A percentile compares a stretch with the other conserved stretches of the same genome.
These are phyloP conservation scores for Fusarium pseudoanthophilum DNA, from an alignment of 2,329 filamentous ascomycete genomes.

Conservation along the genomic window DNA sequence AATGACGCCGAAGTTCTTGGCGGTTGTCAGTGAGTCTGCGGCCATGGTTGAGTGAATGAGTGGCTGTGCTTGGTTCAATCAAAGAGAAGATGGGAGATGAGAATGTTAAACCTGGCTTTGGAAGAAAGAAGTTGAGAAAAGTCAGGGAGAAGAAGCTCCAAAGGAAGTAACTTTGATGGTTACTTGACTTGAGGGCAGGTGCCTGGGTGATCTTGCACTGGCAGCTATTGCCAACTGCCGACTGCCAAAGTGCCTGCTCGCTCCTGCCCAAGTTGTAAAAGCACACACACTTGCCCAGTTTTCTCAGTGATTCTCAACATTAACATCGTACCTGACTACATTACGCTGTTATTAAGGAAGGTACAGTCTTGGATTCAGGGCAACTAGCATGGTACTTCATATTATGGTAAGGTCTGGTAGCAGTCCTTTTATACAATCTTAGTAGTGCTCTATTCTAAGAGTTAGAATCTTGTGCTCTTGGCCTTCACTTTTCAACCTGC, in stretches of 20 bases:
- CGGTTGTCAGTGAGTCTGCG: background rate
- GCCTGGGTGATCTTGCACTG: background rate
- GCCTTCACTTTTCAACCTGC: background rate
- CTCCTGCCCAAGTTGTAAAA: background rate
- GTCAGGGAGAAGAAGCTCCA: background rate
- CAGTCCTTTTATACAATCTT: background rate
- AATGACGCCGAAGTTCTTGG: background rate
- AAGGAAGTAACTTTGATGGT: background rate
- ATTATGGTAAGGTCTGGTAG: background rate
- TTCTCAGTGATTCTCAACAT: background rate
- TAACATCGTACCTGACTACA: background rate
- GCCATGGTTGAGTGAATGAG: background rate
- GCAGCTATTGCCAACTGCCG: background rate
- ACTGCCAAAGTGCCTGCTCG: background rate
- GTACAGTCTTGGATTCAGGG: background rate
- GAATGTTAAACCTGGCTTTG: background rate
- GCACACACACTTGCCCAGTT: background rate
- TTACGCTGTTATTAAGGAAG: background rate
- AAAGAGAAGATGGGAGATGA: background rate
- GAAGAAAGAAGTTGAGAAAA: background rate
- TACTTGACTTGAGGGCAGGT: background rate
- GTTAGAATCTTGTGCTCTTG: background rate
- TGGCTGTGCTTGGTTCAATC: background rate
- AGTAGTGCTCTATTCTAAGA: no score
- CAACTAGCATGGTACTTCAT: background rate